phyloP scores from a whole-genome alignment of 768 basidiomycete genomes.

The Trametes punicea region DNA sequence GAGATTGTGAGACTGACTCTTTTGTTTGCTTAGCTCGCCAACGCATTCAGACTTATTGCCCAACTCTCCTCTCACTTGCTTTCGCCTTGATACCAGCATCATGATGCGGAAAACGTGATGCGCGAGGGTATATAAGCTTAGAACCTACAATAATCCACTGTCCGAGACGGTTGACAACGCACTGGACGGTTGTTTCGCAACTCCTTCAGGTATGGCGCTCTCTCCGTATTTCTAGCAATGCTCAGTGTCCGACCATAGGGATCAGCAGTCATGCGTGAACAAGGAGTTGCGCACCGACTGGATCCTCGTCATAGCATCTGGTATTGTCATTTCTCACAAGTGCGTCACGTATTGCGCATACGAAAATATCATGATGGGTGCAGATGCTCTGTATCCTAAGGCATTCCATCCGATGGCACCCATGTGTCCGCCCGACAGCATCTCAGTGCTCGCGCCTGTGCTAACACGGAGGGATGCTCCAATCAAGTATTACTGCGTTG shows the following conservation, averaged over 20 bases:
- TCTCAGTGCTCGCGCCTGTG: neutral
- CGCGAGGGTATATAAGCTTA: no score
- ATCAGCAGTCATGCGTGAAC: constrained; percentile 19
- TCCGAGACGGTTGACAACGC: constrained; percentile 18
- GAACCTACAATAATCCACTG: constrained; percentile 9
- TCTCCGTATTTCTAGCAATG: neutral
- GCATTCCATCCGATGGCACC: constrained; percentile 22
- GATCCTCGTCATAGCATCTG: neutral
- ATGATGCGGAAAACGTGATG: no score
- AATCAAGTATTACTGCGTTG: constrained; percentile 27
- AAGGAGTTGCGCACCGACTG: constrained; percentile 24
- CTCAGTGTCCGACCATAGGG: no score
- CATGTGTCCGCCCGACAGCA: neutral
- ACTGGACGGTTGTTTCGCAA: constrained; percentile 18
- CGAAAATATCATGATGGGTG: constrained; percentile 26
- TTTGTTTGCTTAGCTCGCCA: no score
- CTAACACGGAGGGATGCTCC: neutral
- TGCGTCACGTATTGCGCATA: constrained; percentile 19
- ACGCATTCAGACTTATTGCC: no score
- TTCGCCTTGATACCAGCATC: no score
- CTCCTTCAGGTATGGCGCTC: constrained; percentile 18
- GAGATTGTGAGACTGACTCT: no score
- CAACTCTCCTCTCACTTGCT: no score
- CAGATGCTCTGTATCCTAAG: constrained; percentile 17
- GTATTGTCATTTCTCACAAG: neutral